These are phyloP conservation scores for Coccomyxa sp. DNA, from an alignment of 139 green algal species.

Conservation along the genomic window DNA sequence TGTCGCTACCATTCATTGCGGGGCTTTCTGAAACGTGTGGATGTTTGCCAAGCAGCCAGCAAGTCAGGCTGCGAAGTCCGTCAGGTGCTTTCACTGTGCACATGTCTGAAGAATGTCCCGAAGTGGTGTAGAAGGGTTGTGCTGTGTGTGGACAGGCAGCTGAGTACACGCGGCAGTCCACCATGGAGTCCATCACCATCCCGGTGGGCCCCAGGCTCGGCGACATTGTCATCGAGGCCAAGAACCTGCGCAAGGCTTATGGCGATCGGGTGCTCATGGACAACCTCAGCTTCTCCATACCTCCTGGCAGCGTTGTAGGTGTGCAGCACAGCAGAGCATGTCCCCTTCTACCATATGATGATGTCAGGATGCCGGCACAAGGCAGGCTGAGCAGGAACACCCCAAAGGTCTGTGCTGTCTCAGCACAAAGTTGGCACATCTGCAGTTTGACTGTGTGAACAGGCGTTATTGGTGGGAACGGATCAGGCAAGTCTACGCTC, in stretches of 20 bases:
- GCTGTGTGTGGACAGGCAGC: conserved; percentile 4
- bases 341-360: background rate
- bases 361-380: background rate
- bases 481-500: conserved; percentile 76
- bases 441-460: background rate
- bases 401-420: background rate
- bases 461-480: conserved; percentile 80
- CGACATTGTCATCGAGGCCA: conserved; percentile 45
- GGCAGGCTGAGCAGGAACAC: background rate
- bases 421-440: background rate
- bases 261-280: conserved; percentile 41
- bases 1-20: too few species aligned
- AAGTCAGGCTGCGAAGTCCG: too few species aligned
- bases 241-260: conserved; percentile 29
- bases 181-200: conserved; percentile 77
- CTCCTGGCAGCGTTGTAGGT: conserved; percentile 55
- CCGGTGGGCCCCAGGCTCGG: conserved; percentile 51
- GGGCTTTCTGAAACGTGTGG: too few species aligned
- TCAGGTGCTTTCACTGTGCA: too few species aligned
- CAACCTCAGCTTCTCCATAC: conserved; percentile 51
- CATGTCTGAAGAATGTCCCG: too few species aligned
- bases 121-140: background rate
- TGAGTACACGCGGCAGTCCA: conserved; percentile 9
- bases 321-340: background rate
- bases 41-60: too few species aligned